Evolutionary conservation across 2,329 filamentous ascomycete species (phyloP).

Genomic region (Aspergillus persii): DNA sequence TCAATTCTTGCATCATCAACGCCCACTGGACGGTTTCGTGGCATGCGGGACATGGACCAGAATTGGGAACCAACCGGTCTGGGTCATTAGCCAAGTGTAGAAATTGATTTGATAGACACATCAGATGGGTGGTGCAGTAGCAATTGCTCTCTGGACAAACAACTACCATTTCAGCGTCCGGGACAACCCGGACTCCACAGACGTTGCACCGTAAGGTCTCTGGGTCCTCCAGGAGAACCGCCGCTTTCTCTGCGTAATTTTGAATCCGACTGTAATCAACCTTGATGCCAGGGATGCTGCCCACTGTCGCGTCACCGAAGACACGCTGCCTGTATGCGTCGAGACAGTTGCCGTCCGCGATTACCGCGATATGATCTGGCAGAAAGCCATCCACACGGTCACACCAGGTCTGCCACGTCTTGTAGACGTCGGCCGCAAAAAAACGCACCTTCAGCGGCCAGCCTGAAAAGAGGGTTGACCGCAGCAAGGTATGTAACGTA

Average conservation of each 20-base stretch:
- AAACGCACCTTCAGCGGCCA: slow-evolving; percentile 85
- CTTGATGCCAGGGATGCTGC: slow-evolving; percentile 48
- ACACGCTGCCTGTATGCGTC: slow-evolving; percentile 2
- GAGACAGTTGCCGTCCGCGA: slow-evolving; percentile 48
- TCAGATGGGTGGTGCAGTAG: slow-evolving; percentile 51
- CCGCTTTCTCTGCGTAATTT: slow-evolving; percentile 53
- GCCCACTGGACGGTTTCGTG: slow-evolving; percentile 63
- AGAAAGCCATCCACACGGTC: slow-evolving; percentile 50
- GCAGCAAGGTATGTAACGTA: slow-evolving; percentile 77
- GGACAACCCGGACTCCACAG: slow-evolving; percentile 44
- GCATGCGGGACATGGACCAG: slow-evolving; percentile 72
- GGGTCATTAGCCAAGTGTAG: slow-evolving; percentile 40
- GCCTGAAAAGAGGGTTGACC: slow-evolving; percentile 72
- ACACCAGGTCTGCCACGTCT: slow-evolving; percentile 64
- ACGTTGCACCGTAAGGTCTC: slow-evolving; percentile 46
- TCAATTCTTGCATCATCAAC: slow-evolving; percentile 79
- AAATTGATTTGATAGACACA: slow-evolving; percentile 55
- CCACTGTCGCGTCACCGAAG: slow-evolving; percentile 26
- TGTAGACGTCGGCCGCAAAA: slow-evolving; percentile 68
- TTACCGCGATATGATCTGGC: slow-evolving; percentile 51
- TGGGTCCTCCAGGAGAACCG: slow-evolving; percentile 39
- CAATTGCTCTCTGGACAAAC: slow-evolving; percentile 54
- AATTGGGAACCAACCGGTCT: slow-evolving; percentile 60
- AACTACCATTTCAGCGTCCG: slow-evolving; percentile 43
- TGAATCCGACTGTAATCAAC: slow-evolving; percentile 53